These are phyloP conservation scores for Hyaloscypha bicolor DNA, from an alignment of 495 filamentous ascomycete species.

Conservation along the genomic window DNA sequence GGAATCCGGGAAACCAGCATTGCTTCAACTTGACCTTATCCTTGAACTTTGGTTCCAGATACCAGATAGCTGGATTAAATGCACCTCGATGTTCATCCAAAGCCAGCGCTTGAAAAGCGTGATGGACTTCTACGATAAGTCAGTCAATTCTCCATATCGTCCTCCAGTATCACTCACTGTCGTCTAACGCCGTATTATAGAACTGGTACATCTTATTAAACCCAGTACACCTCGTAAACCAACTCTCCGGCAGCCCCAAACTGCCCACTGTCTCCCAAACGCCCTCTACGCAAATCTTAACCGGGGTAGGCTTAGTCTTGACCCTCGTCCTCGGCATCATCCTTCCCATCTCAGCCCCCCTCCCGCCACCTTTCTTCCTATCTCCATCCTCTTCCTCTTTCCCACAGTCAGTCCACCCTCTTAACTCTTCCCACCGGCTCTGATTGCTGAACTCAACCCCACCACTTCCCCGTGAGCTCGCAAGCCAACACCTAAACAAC, in stretches of 20 bases:
- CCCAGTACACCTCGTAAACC: slow-evolving; percentile 34
- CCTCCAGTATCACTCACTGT: slow-evolving; percentile 8
- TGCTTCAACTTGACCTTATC: slow-evolving; percentile 53
- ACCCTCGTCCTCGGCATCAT: background rate
- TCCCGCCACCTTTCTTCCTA: background rate
- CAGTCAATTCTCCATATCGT: background rate
- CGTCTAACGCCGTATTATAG: slow-evolving; percentile 16
- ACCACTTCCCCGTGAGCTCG: slow-evolving; percentile 7
- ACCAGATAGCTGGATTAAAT: slow-evolving; percentile 44
- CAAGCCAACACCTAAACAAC: slow-evolving; percentile 38
- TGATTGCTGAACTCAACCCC: background rate
- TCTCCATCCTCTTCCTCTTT: background rate
- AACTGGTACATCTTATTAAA: slow-evolving; percentile 29
- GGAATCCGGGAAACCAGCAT: slow-evolving; percentile 73
- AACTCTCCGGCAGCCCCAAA: slow-evolving; percentile 36
- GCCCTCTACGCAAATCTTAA: slow-evolving; percentile 42
- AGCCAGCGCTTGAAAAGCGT: slow-evolving; percentile 73
- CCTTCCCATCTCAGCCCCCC: background rate
- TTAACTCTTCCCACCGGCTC: slow-evolving; percentile 22
- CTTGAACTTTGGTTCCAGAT: slow-evolving; percentile 45
- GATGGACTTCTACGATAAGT: slow-evolving; percentile 45
- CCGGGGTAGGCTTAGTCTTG: background rate
- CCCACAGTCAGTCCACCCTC: background rate
- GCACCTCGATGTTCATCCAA: slow-evolving; percentile 67
- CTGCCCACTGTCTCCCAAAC: slow-evolving; percentile 60